These are phyloP conservation scores for Balansia obtecta DNA, from an alignment of 2,329 filamentous ascomycete species.

Conservation along the genomic window DNA sequence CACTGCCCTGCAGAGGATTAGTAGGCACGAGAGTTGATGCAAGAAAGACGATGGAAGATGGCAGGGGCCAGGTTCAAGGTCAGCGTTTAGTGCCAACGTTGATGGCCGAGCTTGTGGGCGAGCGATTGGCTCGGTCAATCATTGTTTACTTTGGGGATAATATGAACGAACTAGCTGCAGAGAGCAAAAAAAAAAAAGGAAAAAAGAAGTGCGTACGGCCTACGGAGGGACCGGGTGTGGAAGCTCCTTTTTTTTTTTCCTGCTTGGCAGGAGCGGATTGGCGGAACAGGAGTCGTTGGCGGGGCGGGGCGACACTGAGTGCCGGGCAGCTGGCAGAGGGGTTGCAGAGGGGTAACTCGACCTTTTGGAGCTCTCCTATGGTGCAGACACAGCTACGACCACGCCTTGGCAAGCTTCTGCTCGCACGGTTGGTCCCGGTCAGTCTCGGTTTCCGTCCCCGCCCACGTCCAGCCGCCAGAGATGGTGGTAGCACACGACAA, in stretches of 20 bases:
- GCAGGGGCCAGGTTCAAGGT: not conserved
- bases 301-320: not conserved
- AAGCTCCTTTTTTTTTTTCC: not conserved
- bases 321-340: not conserved
- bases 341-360: no score
- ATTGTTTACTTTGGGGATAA: slow-evolving; percentile 3
- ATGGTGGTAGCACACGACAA: no score
- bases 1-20: slow-evolving; percentile 1
- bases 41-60: not conserved
- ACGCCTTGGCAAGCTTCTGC: not conserved
- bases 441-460: no score
- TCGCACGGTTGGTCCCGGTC: no score
- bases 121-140: not conserved
- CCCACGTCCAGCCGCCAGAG: no score
- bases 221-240: not conserved
- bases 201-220: not conserved
- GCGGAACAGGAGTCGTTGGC: not conserved
- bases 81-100: not conserved
- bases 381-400: not conserved
- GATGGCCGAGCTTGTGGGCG: not conserved
- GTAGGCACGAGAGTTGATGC: slow-evolving; percentile 1
- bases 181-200: not conserved
- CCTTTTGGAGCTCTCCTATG: no score
- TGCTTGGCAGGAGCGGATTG: not conserved
- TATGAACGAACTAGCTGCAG: not conserved